These are phyloP conservation scores for Lumnitzera littorea DNA, from an alignment of 345 rosid genomes.

Conservation along the genomic window DNA sequence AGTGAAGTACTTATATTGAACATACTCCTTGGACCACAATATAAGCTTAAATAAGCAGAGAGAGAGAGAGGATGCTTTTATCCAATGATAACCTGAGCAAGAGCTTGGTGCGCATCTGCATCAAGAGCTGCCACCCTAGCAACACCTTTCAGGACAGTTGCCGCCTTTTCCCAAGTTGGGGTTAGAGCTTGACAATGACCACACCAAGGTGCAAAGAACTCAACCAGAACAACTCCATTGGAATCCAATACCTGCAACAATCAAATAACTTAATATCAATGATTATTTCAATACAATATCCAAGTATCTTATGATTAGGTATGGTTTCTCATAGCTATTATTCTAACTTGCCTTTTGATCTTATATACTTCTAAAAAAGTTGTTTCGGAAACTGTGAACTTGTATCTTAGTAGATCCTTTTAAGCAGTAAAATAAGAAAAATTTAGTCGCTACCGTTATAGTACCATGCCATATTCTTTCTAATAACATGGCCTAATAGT, in stretches of 20 bases:
- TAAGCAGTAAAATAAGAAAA: background rate
- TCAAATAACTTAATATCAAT: background rate
- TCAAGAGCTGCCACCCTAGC: conserved; percentile 94
- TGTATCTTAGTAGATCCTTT: background rate
- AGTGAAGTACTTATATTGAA: no score
- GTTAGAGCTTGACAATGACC: conserved; percentile 93
- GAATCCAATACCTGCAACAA: conserved; percentile 69
- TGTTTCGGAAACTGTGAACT: no score
- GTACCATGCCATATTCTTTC: no score
- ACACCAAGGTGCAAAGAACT: conserved; percentile 99
- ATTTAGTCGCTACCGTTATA: no score
- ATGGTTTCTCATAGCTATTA: no score
- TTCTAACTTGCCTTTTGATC: no score
- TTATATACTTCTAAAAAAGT: no score
- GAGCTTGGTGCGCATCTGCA: conserved; percentile 90
- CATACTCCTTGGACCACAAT: no score
- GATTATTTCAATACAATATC: background rate
- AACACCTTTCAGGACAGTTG: conserved; percentile 70
- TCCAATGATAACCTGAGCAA: conserved; percentile 67
- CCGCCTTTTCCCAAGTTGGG: conserved; percentile 95
- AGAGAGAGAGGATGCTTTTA: background rate
- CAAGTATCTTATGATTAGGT: background rate
- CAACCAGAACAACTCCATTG: conserved; percentile 81
- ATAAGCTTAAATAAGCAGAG: background rate
- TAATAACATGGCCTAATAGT: no score